Evolutionary conservation across 2,329 filamentous ascomycete species (phyloP), one percentile per base, ranked within the genome.

Genomic region (Mycosphaerella sp.): DNA sequence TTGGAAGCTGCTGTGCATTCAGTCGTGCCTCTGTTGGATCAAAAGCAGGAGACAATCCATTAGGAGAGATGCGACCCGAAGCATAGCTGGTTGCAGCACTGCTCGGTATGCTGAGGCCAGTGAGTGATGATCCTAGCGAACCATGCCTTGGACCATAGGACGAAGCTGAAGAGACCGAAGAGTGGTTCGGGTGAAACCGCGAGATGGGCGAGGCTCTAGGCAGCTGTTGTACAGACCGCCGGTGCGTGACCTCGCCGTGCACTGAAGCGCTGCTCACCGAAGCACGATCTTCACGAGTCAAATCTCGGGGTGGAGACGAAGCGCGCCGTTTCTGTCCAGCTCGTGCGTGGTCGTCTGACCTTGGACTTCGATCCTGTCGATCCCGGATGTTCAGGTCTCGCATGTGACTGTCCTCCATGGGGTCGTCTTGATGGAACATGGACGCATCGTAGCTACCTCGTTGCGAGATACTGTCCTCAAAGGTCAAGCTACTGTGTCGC

Each of bases 91-190:
- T 85, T 11, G 40, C 48, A 64, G 83, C 77, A 66, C 82, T 86
- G 70, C 82, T 85, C 43, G 78, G 78, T 60, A 80, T 73, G 14
- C 83, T 86, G 7, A 66, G 50, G 17, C 84, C 69, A 8, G 76
- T 77, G 53, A 77, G 74, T 6, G 80, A 81, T 6, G 83, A 86
- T 10, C 81, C 79, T 63, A 84, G 79, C 1, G 83, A 86, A 29
- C 78, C 79, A 44, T 78, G 82, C 59, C 81, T 78, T 56, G 80
- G 76, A 45, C 79, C 79, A 29, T 77, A 72, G 5, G 82, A 86
- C n/a, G 82, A 82, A 7, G 77, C 76, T n/a, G 84, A 84, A 5
- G 84, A 86, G 23, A 85, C 68, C 21, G 83, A 85, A 45, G 81
- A 80, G 62, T 82, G 78, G 54, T 76, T 78, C 26, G 76, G 74